phyloP scores from a whole-genome alignment of 768 basidiomycete species.

The Pholiota molesta region DNA sequence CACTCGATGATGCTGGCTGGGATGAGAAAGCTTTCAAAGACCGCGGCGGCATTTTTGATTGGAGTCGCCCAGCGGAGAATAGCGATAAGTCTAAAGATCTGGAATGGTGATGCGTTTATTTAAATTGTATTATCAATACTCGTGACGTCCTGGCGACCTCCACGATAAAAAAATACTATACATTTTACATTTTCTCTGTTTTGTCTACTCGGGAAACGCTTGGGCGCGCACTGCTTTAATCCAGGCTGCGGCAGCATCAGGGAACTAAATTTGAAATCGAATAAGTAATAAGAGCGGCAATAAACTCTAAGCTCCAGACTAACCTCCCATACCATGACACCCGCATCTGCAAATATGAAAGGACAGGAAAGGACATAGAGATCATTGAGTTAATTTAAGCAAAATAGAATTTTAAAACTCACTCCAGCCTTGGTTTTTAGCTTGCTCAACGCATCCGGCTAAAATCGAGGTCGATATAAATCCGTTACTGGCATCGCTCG shows the following conservation, averaged over 20 bases:
- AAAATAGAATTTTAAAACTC: slow-evolving; percentile 28
- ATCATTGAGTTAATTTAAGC: neutral
- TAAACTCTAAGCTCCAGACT: neutral
- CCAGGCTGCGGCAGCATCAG: slow-evolving; percentile 43
- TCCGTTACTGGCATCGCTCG: slow-evolving; percentile 57
- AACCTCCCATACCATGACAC: slow-evolving; percentile 44
- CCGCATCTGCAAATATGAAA: slow-evolving; percentile 29
- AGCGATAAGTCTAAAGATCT: neutral
- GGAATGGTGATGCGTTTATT: neutral
- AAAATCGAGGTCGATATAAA: slow-evolving; percentile 63
- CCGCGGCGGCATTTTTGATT: slow-evolving; percentile 38
- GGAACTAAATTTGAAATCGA: slow-evolving; percentile 31
- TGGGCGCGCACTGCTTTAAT: slow-evolving; percentile 39
- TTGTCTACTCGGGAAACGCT: slow-evolving; percentile 35
- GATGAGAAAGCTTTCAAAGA: slow-evolving; percentile 32
- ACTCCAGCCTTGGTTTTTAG: slow-evolving; percentile 68
- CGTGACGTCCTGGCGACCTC: neutral
- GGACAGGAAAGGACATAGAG: neutral
- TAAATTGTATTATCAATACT: neutral
- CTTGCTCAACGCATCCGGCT: slow-evolving; percentile 60
- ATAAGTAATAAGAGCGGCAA: neutral
- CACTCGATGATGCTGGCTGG: slow-evolving; percentile 36
- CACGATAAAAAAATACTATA: neutral
- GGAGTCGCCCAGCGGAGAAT: slow-evolving; percentile 17
- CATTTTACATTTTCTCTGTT: neutral